Conservation (phyloP, 2,329 filamentous ascomycete genomes). For the Akanthomyces dipterigenus region DNA sequence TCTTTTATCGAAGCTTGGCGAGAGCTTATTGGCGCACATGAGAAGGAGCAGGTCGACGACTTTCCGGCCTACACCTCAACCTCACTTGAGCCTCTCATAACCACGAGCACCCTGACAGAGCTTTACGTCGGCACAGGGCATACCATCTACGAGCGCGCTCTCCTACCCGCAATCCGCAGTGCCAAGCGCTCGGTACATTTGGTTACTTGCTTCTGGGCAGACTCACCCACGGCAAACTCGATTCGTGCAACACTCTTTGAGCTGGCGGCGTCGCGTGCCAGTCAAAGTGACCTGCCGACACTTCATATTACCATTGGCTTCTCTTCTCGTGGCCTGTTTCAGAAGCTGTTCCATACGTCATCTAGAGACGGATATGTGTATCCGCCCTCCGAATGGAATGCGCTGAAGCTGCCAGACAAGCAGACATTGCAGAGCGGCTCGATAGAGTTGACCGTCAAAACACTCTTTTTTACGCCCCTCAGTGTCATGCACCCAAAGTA, state of each 20-base stretch:
- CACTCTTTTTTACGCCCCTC: slow-evolving; percentile 70
- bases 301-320: slow-evolving; percentile 68
- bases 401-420: slow-evolving; percentile 57
- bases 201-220: slow-evolving; percentile 78
- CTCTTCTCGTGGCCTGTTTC: slow-evolving; percentile 63
- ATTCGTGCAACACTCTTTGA: slow-evolving; percentile 51
- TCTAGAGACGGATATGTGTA: slow-evolving; percentile 57
- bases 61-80: slow-evolving; percentile 43
- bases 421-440: slow-evolving; percentile 45
- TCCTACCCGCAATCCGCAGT: slow-evolving; percentile 54
- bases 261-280: slow-evolving; percentile 44
- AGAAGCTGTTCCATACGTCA: slow-evolving; percentile 70
- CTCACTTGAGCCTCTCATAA: slow-evolving; percentile 40
- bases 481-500: slow-evolving; percentile 89
- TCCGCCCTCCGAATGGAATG: slow-evolving; percentile 50
- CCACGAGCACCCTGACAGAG: slow-evolving; percentile 37
- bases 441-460: slow-evolving; percentile 66
- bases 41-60: slow-evolving; percentile 30
- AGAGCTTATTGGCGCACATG: slow-evolving; percentile 24
- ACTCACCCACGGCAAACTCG: slow-evolving; percentile 52
- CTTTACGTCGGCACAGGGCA: slow-evolving; percentile 53
- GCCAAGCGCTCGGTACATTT: slow-evolving; percentile 63
- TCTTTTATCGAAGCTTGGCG: slow-evolving; percentile 34
- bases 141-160: slow-evolving; percentile 45
- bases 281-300: slow-evolving; percentile 18